Conservation (phyloP, 1,139 yeast genomes). For the Hansenula anomala region DNA sequence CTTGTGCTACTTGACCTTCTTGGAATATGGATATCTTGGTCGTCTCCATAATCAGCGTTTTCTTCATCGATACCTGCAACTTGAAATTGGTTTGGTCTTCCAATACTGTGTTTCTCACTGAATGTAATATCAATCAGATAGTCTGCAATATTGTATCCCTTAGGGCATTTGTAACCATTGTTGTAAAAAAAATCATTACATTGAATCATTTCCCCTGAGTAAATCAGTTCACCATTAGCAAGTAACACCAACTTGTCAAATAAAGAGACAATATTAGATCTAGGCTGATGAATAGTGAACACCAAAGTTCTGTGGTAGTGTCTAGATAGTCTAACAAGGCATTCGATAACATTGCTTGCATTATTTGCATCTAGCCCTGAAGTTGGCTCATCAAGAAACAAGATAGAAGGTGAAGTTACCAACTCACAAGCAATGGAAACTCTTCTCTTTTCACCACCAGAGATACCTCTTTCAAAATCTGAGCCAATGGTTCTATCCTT, state of each 20-base stretch:
- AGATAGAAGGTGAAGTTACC: slow-evolving; percentile 78
- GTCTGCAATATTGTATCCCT: slow-evolving; percentile 91
- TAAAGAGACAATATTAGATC: slow-evolving; percentile 88
- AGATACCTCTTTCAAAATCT: slow-evolving; percentile 85
- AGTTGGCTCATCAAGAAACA: slow-evolving; percentile 87
- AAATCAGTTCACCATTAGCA: slow-evolving; percentile 81
- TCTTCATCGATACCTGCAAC: slow-evolving; percentile 22
- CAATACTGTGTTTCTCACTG: slow-evolving; percentile 22
- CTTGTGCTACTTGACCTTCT: slow-evolving; percentile 30
- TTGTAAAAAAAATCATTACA: slow-evolving; percentile 70
- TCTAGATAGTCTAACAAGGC: slow-evolving; percentile 73
- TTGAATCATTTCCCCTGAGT: slow-evolving; percentile 75
- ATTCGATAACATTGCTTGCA: slow-evolving; percentile 86
- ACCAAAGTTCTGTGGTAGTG: slow-evolving; percentile 83
- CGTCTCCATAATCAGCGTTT: slow-evolving; percentile 23
- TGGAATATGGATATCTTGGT: slow-evolving; percentile 31
- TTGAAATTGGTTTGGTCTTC: slow-evolving; percentile 13
- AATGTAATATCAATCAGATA: slow-evolving; percentile 87
- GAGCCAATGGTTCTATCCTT: slow-evolving; percentile 87
- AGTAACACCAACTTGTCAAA: slow-evolving; percentile 79
- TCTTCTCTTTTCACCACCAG: slow-evolving; percentile 90
- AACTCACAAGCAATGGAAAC: slow-evolving; percentile 88
- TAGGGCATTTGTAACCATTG: slow-evolving; percentile 79
- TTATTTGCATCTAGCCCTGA: slow-evolving; percentile 93
- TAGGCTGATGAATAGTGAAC: slow-evolving; percentile 95